These are phyloP conservation scores for Lithocarpus polystachyus DNA, from an alignment of 306 rosid species.

Conservation along the genomic window DNA sequence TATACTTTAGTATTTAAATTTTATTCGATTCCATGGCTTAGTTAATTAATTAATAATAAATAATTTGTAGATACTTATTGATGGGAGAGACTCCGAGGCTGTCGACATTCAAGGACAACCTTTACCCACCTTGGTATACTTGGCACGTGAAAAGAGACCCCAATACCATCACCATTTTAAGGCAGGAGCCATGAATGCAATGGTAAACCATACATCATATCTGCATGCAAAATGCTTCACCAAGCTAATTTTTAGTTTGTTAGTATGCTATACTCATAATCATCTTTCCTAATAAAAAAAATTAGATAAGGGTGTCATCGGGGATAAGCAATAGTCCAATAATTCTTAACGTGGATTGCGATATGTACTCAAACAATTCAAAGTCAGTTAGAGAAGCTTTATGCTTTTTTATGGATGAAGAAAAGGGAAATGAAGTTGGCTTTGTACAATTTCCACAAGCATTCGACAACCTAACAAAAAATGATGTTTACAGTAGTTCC, in stretches of 20 bases:
- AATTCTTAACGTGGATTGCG: not conserved
- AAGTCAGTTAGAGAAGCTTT: not conserved
- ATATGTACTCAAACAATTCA: not conserved
- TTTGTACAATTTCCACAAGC: not conserved
- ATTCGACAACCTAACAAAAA: not conserved
- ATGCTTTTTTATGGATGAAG: not conserved
- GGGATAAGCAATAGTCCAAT: not conserved
- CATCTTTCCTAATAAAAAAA: not conserved
- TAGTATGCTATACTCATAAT: not conserved
- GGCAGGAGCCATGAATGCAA: slow-evolving; percentile 9
- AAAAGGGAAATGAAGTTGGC: not conserved
- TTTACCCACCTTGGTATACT: not conserved
- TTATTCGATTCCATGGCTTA: not conserved
- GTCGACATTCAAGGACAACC: not conserved
- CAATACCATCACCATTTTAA: not conserved
- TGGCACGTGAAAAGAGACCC: slow-evolving; percentile 4
- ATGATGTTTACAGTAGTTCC: not conserved
- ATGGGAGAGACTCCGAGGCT: not conserved
- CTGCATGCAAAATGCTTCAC: not conserved
- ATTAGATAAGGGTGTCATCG: not conserved
- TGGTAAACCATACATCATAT: not conserved
- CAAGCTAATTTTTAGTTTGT: not conserved
- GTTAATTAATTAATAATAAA: not conserved
- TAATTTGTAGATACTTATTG: not conserved
- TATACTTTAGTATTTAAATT: not conserved